Evolutionary conservation across 441 rosid genomes (phyloP), one percentile per base, ranked within the genome.

Genomic region (Pelargonium fulgidum): DNA sequence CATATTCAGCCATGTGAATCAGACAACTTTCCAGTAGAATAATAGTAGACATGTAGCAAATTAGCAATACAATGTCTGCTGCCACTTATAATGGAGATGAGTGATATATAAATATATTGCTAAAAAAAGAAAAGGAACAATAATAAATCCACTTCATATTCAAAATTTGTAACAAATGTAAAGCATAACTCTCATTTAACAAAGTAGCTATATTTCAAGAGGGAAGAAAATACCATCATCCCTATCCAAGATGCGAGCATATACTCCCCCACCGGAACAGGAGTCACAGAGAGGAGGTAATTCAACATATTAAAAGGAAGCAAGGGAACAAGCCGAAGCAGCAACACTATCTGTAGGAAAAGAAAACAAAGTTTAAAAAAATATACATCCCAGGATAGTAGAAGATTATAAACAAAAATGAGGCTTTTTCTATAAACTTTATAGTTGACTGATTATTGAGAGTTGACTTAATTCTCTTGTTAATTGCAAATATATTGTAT

Each of bases 221-320:
- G 41, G 26, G 33, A 41, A 62, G 62, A 67, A 56, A 48, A 12
- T 88, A 91, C 97, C 98, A 89, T 89, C 97, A 91, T 91, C 72
- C 97, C 98, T 72, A 91, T 65, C 97, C 97, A 93, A 24, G 98
- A 86, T 70, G 90, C 92, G 80, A 93, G 84, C 85, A 87, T 80
- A 80, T 87, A 93, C 64, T 83, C 83, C 20, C 81, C 88, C 16
- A 86, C 26, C 7, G 88, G 71, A 33, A 90, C 83, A 4, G 98
- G 93, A 29, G 96, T 90, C 64, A 93, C 88, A 0, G 97, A 89
- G 62, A 93, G 81, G 59, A 92, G 92, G 84, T 92, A 95, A 81
- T 95, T 95, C 86, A 95, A 72, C 85, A 95, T 81, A 81, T 81
- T 89, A 76, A 92, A 95, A 17, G 99, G 98, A 42, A 95, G 89